Conservation (phyloP, 495 filamentous ascomycete genomes). For the Trichocladium antarcticum region DNA sequence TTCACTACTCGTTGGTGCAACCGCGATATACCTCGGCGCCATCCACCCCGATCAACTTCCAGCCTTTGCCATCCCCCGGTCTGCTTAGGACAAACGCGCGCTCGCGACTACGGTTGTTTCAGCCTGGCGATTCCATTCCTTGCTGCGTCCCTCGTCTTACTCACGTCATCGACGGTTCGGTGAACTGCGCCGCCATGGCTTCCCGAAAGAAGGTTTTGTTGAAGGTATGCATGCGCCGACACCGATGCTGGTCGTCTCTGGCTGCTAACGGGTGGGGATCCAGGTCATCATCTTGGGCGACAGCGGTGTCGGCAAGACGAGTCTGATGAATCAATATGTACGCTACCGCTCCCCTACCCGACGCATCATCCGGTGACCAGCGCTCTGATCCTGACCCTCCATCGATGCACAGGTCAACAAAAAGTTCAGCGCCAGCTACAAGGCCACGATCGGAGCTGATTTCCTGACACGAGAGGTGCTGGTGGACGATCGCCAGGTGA, state of each 20-base stretch:
- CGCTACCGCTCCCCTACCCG: slow-evolving; percentile 26
- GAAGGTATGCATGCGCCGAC: slow-evolving; percentile 51
- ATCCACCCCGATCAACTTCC: background rate
- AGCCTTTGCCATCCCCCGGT: background rate
- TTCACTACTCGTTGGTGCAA: background rate
- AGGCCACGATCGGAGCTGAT: slow-evolving; percentile 96
- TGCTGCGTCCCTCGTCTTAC: background rate
- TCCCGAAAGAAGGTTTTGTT: slow-evolving; percentile 94
- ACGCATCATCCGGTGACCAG: background rate
- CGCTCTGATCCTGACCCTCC: slow-evolving; percentile 2
- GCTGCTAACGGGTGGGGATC: slow-evolving; percentile 1
- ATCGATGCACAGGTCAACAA: slow-evolving; percentile 75
- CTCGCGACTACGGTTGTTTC: background rate
- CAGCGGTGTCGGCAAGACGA: slow-evolving; percentile 97
- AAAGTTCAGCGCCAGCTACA: slow-evolving; percentile 99
- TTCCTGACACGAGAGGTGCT: slow-evolving; percentile 97
- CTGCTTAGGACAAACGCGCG: background rate
- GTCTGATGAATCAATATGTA: slow-evolving; percentile 99
- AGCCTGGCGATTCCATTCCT: background rate
- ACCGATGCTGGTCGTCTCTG: background rate
- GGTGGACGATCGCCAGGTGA: slow-evolving; percentile 92
- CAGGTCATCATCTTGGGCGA: slow-evolving; percentile 98
- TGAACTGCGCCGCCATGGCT: slow-evolving; percentile 48
- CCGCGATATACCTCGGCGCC: background rate
- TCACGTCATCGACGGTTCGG: slow-evolving; percentile 8